Evolutionary conservation across 345 rosid species (phyloP).

Genomic region (Heritiera fomes): DNA sequence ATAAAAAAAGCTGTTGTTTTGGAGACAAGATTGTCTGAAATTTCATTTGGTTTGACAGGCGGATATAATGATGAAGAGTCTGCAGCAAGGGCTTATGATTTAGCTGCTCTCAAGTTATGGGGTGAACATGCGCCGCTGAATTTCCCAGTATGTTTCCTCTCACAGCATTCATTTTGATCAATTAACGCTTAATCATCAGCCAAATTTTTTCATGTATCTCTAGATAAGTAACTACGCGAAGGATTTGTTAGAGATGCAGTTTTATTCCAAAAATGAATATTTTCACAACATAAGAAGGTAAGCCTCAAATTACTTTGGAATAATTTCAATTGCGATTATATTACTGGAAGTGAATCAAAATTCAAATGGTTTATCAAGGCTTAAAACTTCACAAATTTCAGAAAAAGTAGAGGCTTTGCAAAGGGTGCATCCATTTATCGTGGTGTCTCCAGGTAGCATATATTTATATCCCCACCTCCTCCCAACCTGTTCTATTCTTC

Average conservation of each 20-base stretch:
- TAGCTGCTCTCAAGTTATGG: conserved; percentile 25
- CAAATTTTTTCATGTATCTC: background rate
- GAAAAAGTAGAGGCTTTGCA: conserved; percentile 21
- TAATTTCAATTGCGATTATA: background rate
- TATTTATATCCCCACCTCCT: background rate
- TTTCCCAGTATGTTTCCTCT: conserved; percentile 23
- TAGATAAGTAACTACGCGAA: conserved; percentile 18
- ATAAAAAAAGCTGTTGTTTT: background rate
- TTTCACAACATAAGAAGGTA: conserved; percentile 22
- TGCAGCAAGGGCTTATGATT: conserved; percentile 32
- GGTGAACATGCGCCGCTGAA: conserved; percentile 11
- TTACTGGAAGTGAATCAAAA: background rate
- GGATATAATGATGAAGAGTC: conserved; percentile 19
- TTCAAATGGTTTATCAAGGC: background rate
- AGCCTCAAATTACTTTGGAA: background rate
- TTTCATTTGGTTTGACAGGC: conserved; percentile 16
- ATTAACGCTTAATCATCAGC: background rate
- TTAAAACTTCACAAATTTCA: conserved; percentile 14
- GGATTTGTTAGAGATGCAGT: conserved; percentile 26
- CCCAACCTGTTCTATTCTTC: background rate
- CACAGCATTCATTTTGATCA: background rate
- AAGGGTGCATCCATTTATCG: conserved; percentile 24
- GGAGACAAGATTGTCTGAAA: background rate
- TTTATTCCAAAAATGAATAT: conserved; percentile 17
- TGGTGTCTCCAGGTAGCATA: conserved; percentile 25